phyloP scores from a whole-genome alignment of 1,284 basidiomycete genomes.

The Rhodotorula sp. region DNA sequence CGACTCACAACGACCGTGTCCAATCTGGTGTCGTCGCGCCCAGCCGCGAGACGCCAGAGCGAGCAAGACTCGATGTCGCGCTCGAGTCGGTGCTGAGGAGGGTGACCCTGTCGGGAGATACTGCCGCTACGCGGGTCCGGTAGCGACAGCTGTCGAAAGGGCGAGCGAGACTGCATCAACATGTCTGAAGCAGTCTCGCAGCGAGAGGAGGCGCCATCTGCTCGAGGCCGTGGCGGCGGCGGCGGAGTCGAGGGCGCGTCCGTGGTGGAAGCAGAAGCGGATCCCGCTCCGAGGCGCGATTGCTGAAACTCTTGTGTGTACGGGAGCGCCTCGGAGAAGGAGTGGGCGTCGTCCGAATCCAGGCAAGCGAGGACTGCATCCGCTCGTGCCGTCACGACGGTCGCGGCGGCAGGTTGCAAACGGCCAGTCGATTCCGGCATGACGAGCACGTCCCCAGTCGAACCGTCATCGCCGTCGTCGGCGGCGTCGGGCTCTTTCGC shows the following conservation, averaged over 20 bases:
- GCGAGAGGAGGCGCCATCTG: too few species aligned
- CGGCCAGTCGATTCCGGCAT: constrained; percentile 24
- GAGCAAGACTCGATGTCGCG: neutral
- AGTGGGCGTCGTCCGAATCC: neutral
- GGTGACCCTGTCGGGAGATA: constrained; percentile 2
- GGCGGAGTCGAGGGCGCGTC: neutral
- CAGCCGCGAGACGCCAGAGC: constrained; percentile 1
- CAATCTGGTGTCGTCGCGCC: constrained; percentile 8
- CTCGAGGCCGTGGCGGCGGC: too few species aligned
- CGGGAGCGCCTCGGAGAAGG: constrained; percentile 1
- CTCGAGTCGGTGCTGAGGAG: neutral
- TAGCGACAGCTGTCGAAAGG: constrained; percentile 16
- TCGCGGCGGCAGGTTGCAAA: neutral
- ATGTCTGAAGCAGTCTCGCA: neutral
- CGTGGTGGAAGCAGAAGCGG: too few species aligned
- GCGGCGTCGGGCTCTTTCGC: neutral
- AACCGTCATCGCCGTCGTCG: neutral
- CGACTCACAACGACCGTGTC: constrained; percentile 28
- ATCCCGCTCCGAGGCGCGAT: constrained; percentile 3
- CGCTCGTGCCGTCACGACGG: constrained; percentile 4
- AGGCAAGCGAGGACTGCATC: constrained; percentile 1
- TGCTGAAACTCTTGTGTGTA: constrained; percentile 33
- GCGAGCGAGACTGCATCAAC: neutral
- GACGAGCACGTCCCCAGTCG: neutral
- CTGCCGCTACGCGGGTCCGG: constrained; percentile 13